Evolutionary conservation across 1,284 basidiomycete genomes (phyloP).

Genomic region (Apiotrichum akiyoshidainum): DNA sequence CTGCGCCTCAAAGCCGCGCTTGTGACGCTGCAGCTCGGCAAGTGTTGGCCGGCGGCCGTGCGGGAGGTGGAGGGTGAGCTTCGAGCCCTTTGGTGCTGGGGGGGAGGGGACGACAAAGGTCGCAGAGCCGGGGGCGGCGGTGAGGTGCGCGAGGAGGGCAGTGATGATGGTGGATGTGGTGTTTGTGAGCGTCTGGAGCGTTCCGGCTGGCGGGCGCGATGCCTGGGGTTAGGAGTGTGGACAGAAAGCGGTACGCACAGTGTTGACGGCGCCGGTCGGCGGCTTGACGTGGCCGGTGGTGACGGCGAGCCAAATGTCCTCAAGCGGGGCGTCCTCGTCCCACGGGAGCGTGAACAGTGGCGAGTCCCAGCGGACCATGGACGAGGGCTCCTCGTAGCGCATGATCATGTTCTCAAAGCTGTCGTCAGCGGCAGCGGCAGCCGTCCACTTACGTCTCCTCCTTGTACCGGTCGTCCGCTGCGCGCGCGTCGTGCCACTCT

Average conservation of each 20-base stretch:
- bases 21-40: conserved; percentile 77
- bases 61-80: conserved; percentile 54
- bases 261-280: conserved; percentile 79
- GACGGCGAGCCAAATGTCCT: conserved; percentile 76
- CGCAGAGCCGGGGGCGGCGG: conserved; percentile 55
- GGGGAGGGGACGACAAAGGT: conserved; percentile 60
- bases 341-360: conserved; percentile 82
- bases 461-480: conserved; percentile 56
- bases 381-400: conserved; percentile 92
- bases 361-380: conserved; percentile 96
- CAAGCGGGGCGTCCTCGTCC: conserved; percentile 63
- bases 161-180: conserved; percentile 66
- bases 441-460: conserved; percentile 63
- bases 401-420: conserved; percentile 85
- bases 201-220: conserved; percentile 73
- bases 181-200: conserved; percentile 71
- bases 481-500: conserved; percentile 64
- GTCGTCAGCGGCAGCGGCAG: conserved; percentile 12
- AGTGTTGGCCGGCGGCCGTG: conserved; percentile 69
- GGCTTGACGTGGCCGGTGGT: conserved; percentile 76
- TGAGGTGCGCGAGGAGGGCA: conserved; percentile 59
- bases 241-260: conserved; percentile 55
- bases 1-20: conserved; percentile 79
- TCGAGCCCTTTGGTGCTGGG: conserved; percentile 35
- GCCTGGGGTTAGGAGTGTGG: conserved; percentile 56